Percentiles rank a stretch among this genome's conserved stretches.
Evolutionary conservation across 768 basidiomycete genomes (phyloP).

Genomic region (Melanogaster broomeanus): DNA sequence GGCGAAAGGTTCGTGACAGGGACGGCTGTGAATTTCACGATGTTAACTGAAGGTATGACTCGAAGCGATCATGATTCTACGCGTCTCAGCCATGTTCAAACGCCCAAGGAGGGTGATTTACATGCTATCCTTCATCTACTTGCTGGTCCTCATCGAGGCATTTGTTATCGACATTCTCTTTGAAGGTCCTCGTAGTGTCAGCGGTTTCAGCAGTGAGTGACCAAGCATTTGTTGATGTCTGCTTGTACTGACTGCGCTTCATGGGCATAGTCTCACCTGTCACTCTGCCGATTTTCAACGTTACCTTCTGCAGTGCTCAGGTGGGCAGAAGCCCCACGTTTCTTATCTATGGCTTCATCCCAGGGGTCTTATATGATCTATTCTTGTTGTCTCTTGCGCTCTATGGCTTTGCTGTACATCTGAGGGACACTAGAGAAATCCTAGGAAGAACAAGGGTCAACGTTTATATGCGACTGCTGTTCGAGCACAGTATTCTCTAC

Average conservation of each 20-base stretch:
- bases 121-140: conserved; percentile 3
- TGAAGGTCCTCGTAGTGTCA: conserved; percentile 1
- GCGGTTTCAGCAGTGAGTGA: conserved; percentile 1
- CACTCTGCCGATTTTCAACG: not conserved
- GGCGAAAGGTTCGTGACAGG: conserved; percentile 4
- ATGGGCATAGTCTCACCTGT: not conserved
- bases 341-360: not conserved
- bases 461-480: conserved; percentile 9
- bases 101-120: not conserved
- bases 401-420: conserved; percentile 9
- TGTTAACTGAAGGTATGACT: not conserved
- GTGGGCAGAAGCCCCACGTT: not conserved
- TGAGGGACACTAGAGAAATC: conserved; percentile 1
- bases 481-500: conserved; percentile 9
- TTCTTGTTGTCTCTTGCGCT: conserved; percentile 5
- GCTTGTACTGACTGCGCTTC: not conserved
- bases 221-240: no score
- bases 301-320: not conserved
- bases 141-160: not conserved
- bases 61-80: conserved; percentile 15
- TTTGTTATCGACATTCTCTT: not conserved
- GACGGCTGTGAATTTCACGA: no score
- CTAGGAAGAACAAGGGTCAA: conserved; percentile 4
- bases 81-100: conserved; percentile 15
- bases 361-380: conserved; percentile 1